A percentile compares a stretch with the other conserved stretches of the same genome.
Conservation (phyloP, 1,284 basidiomycete species). For the Xerocomus amazonicus region DNA sequence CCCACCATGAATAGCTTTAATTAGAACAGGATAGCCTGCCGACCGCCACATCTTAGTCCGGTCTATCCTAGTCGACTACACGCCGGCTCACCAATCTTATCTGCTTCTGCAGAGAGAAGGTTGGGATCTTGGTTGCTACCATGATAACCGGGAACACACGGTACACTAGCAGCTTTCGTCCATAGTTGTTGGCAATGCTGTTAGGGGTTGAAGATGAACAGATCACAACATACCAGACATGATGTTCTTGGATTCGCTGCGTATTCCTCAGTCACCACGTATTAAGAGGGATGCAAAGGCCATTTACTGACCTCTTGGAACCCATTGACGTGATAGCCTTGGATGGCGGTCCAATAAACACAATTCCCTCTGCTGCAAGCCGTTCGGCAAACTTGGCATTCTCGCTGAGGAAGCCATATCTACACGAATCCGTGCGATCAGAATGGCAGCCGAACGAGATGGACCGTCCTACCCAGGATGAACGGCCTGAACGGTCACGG, state of each 20-base stretch:
- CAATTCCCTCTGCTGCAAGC: slow-evolving; percentile 84
- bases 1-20: slow-evolving; percentile 95
- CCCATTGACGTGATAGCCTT: slow-evolving; percentile 94
- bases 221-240: slow-evolving; percentile 63
- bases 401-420: slow-evolving; percentile 91
- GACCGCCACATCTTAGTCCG: background rate
- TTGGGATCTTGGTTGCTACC: slow-evolving; percentile 68
- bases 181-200: slow-evolving; percentile 7
- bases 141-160: slow-evolving; percentile 92
- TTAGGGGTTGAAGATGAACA: background rate
- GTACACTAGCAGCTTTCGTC: slow-evolving; percentile 76
- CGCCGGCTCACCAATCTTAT: slow-evolving; percentile 59
- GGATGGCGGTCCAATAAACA: slow-evolving; percentile 94
- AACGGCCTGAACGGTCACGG: slow-evolving; percentile 51
- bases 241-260: slow-evolving; percentile 83
- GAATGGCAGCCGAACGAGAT: background rate
- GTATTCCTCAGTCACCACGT: slow-evolving; percentile 1
- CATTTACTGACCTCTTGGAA: slow-evolving; percentile 62
- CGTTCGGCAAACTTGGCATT: slow-evolving; percentile 87
- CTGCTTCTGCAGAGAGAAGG: slow-evolving; percentile 62
- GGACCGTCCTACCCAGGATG: slow-evolving; percentile 65
- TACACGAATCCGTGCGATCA: slow-evolving; percentile 26
- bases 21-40: slow-evolving; percentile 83
- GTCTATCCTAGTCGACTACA: background rate
- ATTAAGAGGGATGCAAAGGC: background rate